Evolutionary conservation across 345 rosid species (phyloP).

Genomic region (Eucalyptus cladocalyx): DNA sequence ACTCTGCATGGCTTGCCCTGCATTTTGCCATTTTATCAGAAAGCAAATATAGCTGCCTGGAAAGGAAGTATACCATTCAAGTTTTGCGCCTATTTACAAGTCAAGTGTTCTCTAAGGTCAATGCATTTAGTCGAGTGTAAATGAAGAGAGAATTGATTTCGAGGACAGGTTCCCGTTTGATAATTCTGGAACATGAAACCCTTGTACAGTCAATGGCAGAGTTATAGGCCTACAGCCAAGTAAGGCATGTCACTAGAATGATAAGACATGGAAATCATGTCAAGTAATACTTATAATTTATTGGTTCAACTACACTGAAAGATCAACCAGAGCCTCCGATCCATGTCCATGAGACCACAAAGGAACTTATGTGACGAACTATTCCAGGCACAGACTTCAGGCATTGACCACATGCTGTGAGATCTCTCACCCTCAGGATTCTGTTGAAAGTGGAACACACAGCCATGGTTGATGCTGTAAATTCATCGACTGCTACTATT

Average conservation of each 20-base stretch:
- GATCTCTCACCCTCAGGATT: background rate
- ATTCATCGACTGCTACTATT: background rate
- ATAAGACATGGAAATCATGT: background rate
- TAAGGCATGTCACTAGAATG: background rate
- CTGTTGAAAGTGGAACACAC: background rate
- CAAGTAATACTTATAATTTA: background rate
- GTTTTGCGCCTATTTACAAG: background rate
- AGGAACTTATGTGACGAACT: background rate
- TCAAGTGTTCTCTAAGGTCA: background rate
- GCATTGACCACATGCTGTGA: background rate
- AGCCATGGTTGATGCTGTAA: background rate
- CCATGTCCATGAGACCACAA: background rate
- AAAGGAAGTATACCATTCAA: background rate
- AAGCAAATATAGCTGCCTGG: background rate
- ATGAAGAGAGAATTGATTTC: background rate
- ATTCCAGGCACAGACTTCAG: background rate
- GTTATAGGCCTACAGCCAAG: background rate
- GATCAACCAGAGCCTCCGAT: background rate
- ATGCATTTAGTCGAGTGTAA: background rate
- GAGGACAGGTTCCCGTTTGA: background rate
- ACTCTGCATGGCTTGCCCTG: slow-evolving; percentile 80
- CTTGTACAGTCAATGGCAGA: background rate
- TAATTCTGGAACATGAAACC: background rate
- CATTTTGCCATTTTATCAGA: slow-evolving; percentile 8
- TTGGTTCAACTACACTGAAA: background rate